phyloP scores from a whole-genome alignment of 306 rosid genomes.

The Cicer yamashitae region DNA sequence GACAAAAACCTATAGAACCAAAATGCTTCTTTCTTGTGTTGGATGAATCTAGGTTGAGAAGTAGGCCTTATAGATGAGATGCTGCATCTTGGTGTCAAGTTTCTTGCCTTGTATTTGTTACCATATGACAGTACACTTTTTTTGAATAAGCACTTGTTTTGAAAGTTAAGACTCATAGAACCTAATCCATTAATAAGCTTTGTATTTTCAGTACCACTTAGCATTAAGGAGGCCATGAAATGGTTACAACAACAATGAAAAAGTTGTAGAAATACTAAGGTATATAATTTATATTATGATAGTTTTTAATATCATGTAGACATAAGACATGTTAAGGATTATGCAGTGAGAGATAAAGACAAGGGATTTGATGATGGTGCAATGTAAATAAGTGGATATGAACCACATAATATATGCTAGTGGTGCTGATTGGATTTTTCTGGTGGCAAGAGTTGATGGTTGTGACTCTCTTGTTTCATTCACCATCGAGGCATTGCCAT shows the following conservation, averaged over 20 bases:
- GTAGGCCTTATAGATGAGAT: slow-evolving; percentile 67
- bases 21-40: slow-evolving; percentile 83
- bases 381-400: slow-evolving; percentile 24
- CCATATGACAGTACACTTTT: slow-evolving; percentile 40
- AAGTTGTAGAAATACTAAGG: slow-evolving; percentile 1
- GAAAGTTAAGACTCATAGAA: slow-evolving; percentile 51
- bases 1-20: slow-evolving; percentile 87
- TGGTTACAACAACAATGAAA: not conserved
- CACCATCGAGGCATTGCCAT: slow-evolving; percentile 34
- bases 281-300: not conserved
- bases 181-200: slow-evolving; percentile 57
- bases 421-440: not conserved
- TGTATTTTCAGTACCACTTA: slow-evolving; percentile 60
- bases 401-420: slow-evolving; percentile 41
- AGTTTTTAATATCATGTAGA: slow-evolving; percentile 4
- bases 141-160: slow-evolving; percentile 42
- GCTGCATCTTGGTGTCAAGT: slow-evolving; percentile 38
- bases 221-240: slow-evolving; percentile 55
- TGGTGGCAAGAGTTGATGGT: not conserved
- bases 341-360: slow-evolving; percentile 42
- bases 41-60: slow-evolving; percentile 83
- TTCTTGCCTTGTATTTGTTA: slow-evolving; percentile 37
- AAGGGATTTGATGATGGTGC: not conserved
- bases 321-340: slow-evolving; percentile 38
- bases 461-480: slow-evolving; percentile 30